phyloP scores from a whole-genome alignment of 768 basidiomycete species.

The Suillus luteus region DNA sequence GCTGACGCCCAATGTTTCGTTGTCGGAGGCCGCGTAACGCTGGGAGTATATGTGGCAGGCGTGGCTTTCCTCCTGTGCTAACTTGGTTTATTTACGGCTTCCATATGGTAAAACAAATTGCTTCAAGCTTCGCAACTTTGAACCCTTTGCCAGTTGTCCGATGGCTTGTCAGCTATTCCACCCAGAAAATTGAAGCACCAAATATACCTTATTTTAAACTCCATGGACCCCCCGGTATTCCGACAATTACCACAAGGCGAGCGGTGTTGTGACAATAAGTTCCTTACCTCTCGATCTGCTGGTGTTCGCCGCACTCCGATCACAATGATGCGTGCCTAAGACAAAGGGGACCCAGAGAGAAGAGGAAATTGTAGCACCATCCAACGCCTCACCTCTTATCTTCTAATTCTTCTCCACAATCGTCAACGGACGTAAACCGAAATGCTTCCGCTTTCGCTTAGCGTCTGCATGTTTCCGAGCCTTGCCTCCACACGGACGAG shows the following conservation, averaged over 20 bases:
- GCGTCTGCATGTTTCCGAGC: neutral
- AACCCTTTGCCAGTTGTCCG: neutral
- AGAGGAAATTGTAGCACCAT: neutral
- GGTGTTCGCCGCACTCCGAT: neutral
- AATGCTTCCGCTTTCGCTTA: slow-evolving; percentile 4
- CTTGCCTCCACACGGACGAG: neutral
- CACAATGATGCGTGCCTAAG: neutral
- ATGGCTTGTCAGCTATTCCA: neutral
- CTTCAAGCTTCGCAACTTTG: neutral
- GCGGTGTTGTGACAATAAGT: neutral
- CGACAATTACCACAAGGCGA: neutral
- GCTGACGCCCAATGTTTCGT: neutral
- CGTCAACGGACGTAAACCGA: slow-evolving; percentile 6
- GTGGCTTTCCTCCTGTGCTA: slow-evolving; percentile 11
- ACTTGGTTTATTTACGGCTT: slow-evolving; percentile 10
- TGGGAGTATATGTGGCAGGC: slow-evolving; percentile 2
- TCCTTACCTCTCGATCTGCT: neutral
- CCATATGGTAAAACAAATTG: neutral
- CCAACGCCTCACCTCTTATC: slow-evolving; percentile 4
- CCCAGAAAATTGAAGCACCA: neutral
- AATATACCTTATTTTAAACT: slow-evolving; percentile 5
- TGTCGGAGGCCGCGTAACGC: slow-evolving; percentile 10
- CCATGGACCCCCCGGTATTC: neutral
- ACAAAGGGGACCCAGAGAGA: neutral
- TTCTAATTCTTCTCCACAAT: neutral